These are phyloP conservation scores for Lactifluus pinguis DNA, from an alignment of 768 basidiomycete genomes.

Conservation along the genomic window DNA sequence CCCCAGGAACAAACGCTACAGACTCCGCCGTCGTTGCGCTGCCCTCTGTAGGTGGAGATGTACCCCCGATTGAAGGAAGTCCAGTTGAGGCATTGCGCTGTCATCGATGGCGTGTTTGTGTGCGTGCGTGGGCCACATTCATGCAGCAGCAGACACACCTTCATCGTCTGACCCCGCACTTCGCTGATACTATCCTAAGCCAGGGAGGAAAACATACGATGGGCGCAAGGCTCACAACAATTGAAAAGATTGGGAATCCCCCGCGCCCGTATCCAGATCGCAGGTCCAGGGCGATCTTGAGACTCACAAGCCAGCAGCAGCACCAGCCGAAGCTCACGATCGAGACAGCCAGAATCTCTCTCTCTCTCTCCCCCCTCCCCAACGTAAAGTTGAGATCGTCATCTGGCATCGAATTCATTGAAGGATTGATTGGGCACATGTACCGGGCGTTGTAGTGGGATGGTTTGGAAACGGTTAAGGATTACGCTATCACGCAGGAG, in stretches of 20 bases:
- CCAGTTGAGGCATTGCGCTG: no score
- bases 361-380: no score
- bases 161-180: no score
- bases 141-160: no score
- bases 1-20: no score
- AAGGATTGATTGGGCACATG: constrained; percentile 2
- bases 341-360: neutral
- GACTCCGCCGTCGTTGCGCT: no score
- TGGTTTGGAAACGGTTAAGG: neutral
- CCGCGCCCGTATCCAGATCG: neutral
- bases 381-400: neutral
- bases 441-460: neutral
- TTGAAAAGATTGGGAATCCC: neutral
- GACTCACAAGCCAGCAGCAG: neutral
- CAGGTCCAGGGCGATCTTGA: neutral
- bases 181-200: no score
- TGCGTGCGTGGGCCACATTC: no score
- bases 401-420: neutral
- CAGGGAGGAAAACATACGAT: neutral
- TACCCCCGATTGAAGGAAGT: no score
- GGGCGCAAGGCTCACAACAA: neutral
- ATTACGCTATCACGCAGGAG: constrained; percentile 1
- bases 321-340: constrained; percentile 9
- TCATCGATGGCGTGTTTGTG: no score
- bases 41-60: no score